These are phyloP conservation scores for Climacium dendroides DNA, from an alignment of 225 moss, liverwort and hornwort genomes.

Conservation along the genomic window DNA sequence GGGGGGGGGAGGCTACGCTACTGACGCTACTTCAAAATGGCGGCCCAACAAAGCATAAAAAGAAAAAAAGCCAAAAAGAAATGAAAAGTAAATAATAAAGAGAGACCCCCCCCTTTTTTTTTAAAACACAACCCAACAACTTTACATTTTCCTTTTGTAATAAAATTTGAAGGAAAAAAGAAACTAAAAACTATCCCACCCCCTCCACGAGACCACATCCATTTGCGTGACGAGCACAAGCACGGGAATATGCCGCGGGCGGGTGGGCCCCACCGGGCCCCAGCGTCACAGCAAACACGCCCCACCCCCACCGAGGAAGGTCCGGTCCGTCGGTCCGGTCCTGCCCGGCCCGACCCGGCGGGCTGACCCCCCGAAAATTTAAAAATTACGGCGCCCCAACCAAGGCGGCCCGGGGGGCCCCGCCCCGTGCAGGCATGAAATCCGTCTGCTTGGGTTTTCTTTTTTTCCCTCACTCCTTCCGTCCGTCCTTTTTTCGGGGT, in stretches of 20 bases:
- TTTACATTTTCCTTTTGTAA: no score
- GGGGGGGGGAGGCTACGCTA: no score
- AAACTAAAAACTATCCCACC: no score
- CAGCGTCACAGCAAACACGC: neutral
- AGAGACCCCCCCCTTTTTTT: no score
- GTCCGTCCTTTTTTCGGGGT: neutral
- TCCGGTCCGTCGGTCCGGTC: neutral
- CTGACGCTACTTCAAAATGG: neutral
- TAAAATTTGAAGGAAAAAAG: no score
- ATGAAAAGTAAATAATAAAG: no score
- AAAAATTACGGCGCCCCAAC: neutral
- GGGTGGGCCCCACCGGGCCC: no score
- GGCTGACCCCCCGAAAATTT: neutral
- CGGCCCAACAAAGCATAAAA: neutral
- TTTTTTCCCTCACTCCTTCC: neutral
- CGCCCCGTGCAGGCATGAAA: neutral
- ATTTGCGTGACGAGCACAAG: neutral
- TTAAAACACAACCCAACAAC: no score
- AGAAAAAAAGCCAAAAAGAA: fast-evolving
- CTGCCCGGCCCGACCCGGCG: neutral
- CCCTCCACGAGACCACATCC: neutral
- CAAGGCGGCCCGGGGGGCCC: neutral
- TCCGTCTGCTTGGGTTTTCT: no score
- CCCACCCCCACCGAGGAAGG: no score
- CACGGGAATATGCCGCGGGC: neutral